Evolutionary conservation across 2,329 filamentous ascomycete species (phyloP), one percentile per base, ranked within the genome.

Genomic region (Ciborinia camelliae): DNA sequence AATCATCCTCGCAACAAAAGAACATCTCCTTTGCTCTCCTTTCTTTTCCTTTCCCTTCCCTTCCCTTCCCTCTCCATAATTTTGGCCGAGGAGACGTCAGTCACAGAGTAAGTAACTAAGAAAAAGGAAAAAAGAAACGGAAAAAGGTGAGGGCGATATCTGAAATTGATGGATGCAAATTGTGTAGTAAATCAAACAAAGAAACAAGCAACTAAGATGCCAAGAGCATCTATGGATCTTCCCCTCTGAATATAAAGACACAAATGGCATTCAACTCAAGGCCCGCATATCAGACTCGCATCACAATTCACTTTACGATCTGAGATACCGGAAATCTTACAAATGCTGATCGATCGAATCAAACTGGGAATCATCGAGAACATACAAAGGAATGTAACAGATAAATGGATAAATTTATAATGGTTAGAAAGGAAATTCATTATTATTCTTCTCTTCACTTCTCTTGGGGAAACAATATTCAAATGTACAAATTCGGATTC

Each of bases 401-500:
- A 20, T 32, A 43, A 55, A 62, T 15, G 23, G 14, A 43, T 41
- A 15, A 52, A 28, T 8, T 7, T 30, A 32, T 53, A 18, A 62
- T 32, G 47, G 37, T 62, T 43, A 62, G 43, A 55, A 52, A 55
- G 28, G 60, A 63, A 53, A 47, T 63, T 55, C 60, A 63, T 63
- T 63, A 57, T 63, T 63, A 63, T 57, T 63, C 28, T 63, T 26
- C n/a, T 43, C 50, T 58, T 41, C 60, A 63, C 60, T 55, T 55
- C 35, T 45, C 28, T 43, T 12, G 7, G n/a, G 55, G 59, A 63
- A 63, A 48, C 45, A 43, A 64, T 64, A 64, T 64, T 65, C 67
- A 65, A 72, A 71, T 72, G 70, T 71, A 72, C 70, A 71, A 68
- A 68, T 68, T 68, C 67, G 67, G 66, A 71, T 69, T 72, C 67